Evolutionary conservation across 1,284 basidiomycete genomes (phyloP), one percentile per base, ranked within the genome.

Genomic region (Cryptococcus sp.): DNA sequence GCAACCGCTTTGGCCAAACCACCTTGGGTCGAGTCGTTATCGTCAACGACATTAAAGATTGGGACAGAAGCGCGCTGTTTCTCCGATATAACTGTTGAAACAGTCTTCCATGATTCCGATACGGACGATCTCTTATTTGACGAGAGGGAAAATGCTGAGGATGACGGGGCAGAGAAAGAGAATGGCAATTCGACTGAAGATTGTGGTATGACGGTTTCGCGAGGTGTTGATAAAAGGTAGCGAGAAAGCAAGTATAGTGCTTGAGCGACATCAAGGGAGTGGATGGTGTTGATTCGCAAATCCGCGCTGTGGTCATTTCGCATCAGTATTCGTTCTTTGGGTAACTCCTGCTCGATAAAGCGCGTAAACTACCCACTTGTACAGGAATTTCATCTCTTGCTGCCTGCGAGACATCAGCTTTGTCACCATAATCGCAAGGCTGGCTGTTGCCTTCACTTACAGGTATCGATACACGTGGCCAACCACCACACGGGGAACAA

Each of bases 351-450:
- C 2, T 8, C 19, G 5, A 25, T 25, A 13, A 8, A 45, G 44
- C 45, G 29, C 52, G 55, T 25, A 49, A 48, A 55, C 66, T 10
- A 34, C 29, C 61, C 46, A 67, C 73, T 70, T 86, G 73, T 78
- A 90, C 84, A 91, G 81, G 26, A 87, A 89, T 75, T 90, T 91
- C 87, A 94, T 90, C 4, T 91, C 89, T 68, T 89, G 87, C 69
- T 89, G 85, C 71, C 70, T 72, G 61, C 16, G 20, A 40, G 16
- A 49, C 17, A 20, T 53, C 45, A 57, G 46, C 20, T 20, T 25
- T 39, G 23, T 26, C 13, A 20, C 48, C 34, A 25, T 17, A 15
- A 34, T 11, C n/a, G 8, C 10, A 48, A 45, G 26, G 10, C 3
- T 19, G 19, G 8, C 38, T 11, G 37, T 25, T 17, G 20, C 20